Base-by-base conservation (phyloP, 345 rosid genomes). In the Syzygium aromaticum region DNA sequence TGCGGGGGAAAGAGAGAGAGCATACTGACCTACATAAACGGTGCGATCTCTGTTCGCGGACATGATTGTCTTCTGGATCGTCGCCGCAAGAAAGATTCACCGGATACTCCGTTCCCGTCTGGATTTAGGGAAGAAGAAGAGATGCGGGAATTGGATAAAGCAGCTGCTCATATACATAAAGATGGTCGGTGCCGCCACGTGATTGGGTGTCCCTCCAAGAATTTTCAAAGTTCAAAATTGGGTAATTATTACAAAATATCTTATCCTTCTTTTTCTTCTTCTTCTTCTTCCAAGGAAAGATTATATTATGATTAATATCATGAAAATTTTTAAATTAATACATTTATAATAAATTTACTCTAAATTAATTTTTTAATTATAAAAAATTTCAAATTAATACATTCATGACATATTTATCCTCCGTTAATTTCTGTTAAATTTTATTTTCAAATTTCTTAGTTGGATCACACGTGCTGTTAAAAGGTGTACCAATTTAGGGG, bases 41-140 rank as follows among this genome's bases (percentile, higher is more conserved):
- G 93, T 92, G 90, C 94, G 92, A 56, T 91, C 89, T 25, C 94
- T 80, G 86, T 89, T 91, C 15, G 91, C 93, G 5, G 96, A 89
- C 98, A 95, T 95, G 51, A 85, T 54, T 21, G 90, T 15, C 84
- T 27, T 7, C 33, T 33, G 12, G 80, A 73, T 73, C 80, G 19
- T 33, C 80, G 80, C 80, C 46, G 11, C 64, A 5, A 40, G 7
- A 23, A 73, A 54, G 57, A 54, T 54, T 54, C 57, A 54, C 25
- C 25, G 4, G 25, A 19, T 5, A 19, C 80, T 73, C 14, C 19
- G 80, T 6, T 61, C 14, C 4, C 19, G 8, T 61, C 73, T 7
- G 73, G 73, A 61, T 16, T 33, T 6, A 61, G 73, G 38, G 73
- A 61, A n/a, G 73, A n/a, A 61, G 73, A 61, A 14, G 73, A n/a